Evolutionary conservation across 768 basidiomycete species (phyloP).

Genomic region (Gyrodon lividus): DNA sequence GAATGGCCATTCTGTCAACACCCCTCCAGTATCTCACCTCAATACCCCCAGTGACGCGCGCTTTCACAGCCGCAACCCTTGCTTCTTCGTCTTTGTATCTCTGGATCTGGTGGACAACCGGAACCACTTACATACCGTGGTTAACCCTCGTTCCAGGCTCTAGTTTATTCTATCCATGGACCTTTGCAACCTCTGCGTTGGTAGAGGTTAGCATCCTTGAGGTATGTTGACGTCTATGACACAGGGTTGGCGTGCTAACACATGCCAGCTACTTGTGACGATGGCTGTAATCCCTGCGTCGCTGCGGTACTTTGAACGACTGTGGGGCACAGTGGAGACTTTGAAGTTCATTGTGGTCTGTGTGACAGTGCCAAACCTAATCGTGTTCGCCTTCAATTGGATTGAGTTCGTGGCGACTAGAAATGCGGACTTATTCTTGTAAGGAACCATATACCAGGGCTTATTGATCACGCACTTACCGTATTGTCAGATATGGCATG

Average conservation of each 20-base stretch:
- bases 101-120: conserved; percentile 60
- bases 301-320: conserved; percentile 85
- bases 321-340: conserved; percentile 90
- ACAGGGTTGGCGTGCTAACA: conserved; percentile 3
- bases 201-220: conserved; percentile 84
- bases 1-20: conserved; percentile 76
- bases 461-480: conserved; percentile 11
- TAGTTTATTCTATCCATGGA: conserved; percentile 89
- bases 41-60: conserved; percentile 77
- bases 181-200: conserved; percentile 82
- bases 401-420: conserved; percentile 73
- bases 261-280: conserved; percentile 67
- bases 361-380: conserved; percentile 80
- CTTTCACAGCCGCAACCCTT: conserved; percentile 62
- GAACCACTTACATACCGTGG: conserved; percentile 52
- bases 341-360: conserved; percentile 82
- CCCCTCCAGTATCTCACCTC: conserved; percentile 67
- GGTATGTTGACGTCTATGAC: conserved; percentile 46
- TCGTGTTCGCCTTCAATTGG: conserved; percentile 87
- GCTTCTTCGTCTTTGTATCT: conserved; percentile 57
- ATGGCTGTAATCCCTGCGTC: conserved; percentile 78
- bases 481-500: conserved; percentile 69
- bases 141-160: conserved; percentile 80
- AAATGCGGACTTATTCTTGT: conserved; percentile 78
- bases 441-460: conserved; percentile 30